phyloP scores from a whole-genome alignment of 768 basidiomycete genomes.

The Russula sp. region DNA sequence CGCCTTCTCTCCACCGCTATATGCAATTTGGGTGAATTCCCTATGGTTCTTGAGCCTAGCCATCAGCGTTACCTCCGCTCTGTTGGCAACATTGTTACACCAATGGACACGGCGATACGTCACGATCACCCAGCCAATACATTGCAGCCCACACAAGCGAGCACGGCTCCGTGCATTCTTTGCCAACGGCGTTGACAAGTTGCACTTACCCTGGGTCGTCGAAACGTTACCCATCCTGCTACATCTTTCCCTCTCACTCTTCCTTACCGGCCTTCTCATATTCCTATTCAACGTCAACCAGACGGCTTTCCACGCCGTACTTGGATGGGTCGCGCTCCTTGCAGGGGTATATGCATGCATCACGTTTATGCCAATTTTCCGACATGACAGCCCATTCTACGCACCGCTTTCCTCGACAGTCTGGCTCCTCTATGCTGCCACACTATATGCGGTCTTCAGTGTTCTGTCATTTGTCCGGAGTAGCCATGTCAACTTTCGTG shows the following conservation, averaged over 20 bases:
- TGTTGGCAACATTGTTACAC: constrained; percentile 1
- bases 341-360: neutral
- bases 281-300: constrained; percentile 6
- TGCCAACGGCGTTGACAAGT: neutral
- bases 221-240: constrained; percentile 4
- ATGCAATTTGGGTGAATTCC: constrained; percentile 3
- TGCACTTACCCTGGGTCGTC: neutral
- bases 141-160: constrained; percentile 7
- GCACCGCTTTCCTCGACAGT: constrained; percentile 2
- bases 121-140: neutral
- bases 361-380: constrained; percentile 11
- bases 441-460: neutral
- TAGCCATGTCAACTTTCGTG: neutral
- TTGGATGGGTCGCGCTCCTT: neutral
- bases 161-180: constrained; percentile 6
- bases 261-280: constrained; percentile 6
- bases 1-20: neutral
- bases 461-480: neutral
- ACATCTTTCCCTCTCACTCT: neutral
- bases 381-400: constrained; percentile 6
- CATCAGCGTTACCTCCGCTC: neutral
- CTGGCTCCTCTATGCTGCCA: constrained; percentile 5
- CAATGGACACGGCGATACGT: constrained; percentile 6
- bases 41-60: constrained; percentile 2
- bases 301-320: neutral